These are phyloP conservation scores for Globisporangium nunn DNA, from an alignment of 352 stramenopile species.

Conservation along the genomic window DNA sequence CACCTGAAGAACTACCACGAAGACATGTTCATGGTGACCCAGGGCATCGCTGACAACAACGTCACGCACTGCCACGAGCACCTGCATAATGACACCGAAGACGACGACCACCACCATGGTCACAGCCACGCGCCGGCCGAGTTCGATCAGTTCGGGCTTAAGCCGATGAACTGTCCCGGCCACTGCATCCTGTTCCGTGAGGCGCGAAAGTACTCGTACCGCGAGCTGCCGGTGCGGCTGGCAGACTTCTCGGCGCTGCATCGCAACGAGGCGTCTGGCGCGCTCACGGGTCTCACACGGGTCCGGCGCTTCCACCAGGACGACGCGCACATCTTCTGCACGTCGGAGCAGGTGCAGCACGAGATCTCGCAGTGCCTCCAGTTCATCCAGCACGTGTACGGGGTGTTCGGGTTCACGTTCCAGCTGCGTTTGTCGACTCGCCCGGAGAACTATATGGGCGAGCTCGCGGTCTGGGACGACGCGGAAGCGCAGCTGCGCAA, in stretches of 20 bases:
- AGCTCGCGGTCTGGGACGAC: constrained; percentile 90
- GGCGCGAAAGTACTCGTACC: constrained; percentile 91
- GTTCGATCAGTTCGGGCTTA: constrained; percentile 94
- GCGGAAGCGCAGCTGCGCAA: constrained; percentile 73
- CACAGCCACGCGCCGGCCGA: constrained; percentile 29
- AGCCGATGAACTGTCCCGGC: constrained; percentile 98
- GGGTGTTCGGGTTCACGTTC: constrained; percentile 94
- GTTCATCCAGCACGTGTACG: constrained; percentile 93
- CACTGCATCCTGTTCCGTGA: constrained; percentile 98
- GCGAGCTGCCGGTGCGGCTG: constrained; percentile 91
- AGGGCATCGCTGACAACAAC: constrained; percentile 37
- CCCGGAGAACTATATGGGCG: constrained; percentile 93
- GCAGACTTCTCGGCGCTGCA: constrained; percentile 95
- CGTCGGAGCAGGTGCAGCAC: constrained; percentile 91
- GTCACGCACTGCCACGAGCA: constrained; percentile 19
- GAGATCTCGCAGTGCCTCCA: constrained; percentile 93
- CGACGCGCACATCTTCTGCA: constrained; percentile 98
- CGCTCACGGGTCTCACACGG: constrained; percentile 94
- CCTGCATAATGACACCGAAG: constrained; percentile 14
- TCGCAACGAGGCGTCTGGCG: constrained; percentile 93
- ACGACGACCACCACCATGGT: constrained; percentile 15
- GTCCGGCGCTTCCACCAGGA: constrained; percentile 98
- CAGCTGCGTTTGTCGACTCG: constrained; percentile 91
- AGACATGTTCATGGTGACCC: constrained; percentile 92
- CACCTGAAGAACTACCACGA: constrained; percentile 96